Percentiles rank a stretch among this genome's conserved stretches.
phyloP scores from a whole-genome alignment of 176 grass and related monocot species.

The Lolium multiflorum region DNA sequence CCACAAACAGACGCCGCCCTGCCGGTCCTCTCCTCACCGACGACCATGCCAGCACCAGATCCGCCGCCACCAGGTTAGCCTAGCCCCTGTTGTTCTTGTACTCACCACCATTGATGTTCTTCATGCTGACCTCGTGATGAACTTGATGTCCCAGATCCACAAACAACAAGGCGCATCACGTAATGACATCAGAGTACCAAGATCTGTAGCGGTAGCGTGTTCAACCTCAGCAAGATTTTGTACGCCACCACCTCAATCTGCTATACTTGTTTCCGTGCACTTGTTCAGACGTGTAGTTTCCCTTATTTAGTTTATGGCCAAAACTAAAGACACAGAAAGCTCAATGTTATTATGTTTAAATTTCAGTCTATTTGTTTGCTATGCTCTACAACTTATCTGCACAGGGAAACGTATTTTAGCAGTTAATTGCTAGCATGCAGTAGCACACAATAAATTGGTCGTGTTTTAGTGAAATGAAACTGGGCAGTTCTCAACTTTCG shows the following conservation, averaged over 20 bases:
- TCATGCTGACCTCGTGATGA: neutral
- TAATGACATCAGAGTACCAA: neutral
- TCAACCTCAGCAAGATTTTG: neutral
- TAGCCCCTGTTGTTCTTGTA: neutral
- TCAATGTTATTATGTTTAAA: no score
- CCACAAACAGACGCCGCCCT: neutral
- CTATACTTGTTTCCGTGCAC: no score
- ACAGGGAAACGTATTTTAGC: no score
- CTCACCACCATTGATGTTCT: neutral
- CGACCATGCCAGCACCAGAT: neutral
- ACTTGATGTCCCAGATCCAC: neutral
- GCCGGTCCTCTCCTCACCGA: neutral
- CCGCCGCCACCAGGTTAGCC: neutral
- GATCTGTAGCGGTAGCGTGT: neutral
- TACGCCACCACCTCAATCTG: neutral
- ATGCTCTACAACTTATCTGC: no score
- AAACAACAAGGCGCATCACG: neutral
- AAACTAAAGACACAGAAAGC: no score
- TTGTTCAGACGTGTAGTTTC: no score
- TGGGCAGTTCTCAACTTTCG: no score
- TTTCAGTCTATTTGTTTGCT: no score
- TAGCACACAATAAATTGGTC: no score
- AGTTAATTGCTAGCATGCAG: no score
- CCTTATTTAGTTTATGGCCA: no score
- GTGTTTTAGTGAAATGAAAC: no score